Evolutionary conservation across 2,329 filamentous ascomycete genomes (phyloP), one percentile per base, ranked within the genome.

Genomic region (Aspergillus latus): DNA sequence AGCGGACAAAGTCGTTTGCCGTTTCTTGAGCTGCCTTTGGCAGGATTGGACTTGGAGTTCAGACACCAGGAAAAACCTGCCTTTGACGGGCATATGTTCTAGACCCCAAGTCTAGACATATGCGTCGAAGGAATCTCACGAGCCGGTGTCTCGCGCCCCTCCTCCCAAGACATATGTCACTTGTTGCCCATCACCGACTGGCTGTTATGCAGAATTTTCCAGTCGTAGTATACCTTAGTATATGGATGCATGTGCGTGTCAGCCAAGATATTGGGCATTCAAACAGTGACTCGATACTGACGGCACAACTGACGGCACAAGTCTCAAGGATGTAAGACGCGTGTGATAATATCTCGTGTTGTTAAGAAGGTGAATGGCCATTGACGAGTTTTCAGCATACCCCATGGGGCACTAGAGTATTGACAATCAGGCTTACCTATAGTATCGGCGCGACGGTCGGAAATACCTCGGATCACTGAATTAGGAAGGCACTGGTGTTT

Each of bases 371-470:
- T 32, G 5, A 30, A 39, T 30, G 36, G 9, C 32, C 32, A 47
- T n/a, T 47, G 30, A 46, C 21, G 8, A 47, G 13, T 11, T 34
- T 7, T 29, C 9, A 15, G n/a, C 29, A 47, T 43, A 28, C 43
- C 50, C 34, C 50, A 36, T 40, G 43, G 43, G 43, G 34, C 36
- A 47, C 43, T 15, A 47, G 47, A 21, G 32, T n/a, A 52, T 46
- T 21, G 43, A 28, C n/a, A 29, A 26, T 21, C 30, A 34, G n/a
- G 50, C 34, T 47, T 52, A 21, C 21, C 21, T 21, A 21, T 9
- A 30, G 37, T 8, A 13, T 43, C 36, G 10, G 28, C 28, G 21
- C 39, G 21, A 21, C 21, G 21, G 21, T 46, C 32, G 32, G 42
- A 15, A 16, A 15, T 37, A 37, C 21, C 16, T 37, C 39, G 39